phyloP scores from a whole-genome alignment of 78 protist genomes.

The Dictyostelium brefeldianum region DNA sequence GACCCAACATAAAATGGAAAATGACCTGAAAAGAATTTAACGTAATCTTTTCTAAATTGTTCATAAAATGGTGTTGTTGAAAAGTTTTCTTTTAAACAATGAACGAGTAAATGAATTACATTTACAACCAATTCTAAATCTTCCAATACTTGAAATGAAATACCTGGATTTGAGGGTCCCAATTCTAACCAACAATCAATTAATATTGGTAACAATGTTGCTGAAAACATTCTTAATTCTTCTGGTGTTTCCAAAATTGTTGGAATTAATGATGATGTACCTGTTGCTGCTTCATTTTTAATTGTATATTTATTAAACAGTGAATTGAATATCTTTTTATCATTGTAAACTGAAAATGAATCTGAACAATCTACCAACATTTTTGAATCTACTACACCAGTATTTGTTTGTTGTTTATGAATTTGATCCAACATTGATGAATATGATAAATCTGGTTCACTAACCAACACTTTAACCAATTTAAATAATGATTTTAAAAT shows the following conservation, averaged over 20 bases:
- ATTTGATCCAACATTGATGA: not conserved
- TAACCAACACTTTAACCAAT: not conserved
- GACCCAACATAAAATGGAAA: constrained; percentile 64
- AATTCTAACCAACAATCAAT: constrained; percentile 73
- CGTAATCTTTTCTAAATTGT: constrained; percentile 29
- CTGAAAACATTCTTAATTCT: constrained; percentile 16
- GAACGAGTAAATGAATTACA: not conserved
- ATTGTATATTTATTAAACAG: not conserved
- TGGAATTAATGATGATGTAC: constrained; percentile 5
- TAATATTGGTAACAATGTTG: constrained; percentile 14
- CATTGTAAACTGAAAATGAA: not conserved
- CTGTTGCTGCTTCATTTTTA: not conserved
- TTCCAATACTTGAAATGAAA: constrained; percentile 8
- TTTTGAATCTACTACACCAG: not conserved
- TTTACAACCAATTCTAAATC: constrained; percentile 40
- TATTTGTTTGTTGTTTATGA: not conserved
- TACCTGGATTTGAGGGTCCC: constrained; percentile 41
- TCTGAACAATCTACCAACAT: not conserved
- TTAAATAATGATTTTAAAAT: constrained; percentile 29
- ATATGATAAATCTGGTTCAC: constrained; percentile 19
- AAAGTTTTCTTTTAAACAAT: not conserved
- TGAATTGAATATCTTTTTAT: not conserved
- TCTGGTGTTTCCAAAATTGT: constrained; percentile 26
- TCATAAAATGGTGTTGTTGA: not conserved
- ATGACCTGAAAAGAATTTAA: constrained; percentile 37